Conservation (phyloP, 176 grass and related monocot genomes). For the Hordeum marinum region DNA sequence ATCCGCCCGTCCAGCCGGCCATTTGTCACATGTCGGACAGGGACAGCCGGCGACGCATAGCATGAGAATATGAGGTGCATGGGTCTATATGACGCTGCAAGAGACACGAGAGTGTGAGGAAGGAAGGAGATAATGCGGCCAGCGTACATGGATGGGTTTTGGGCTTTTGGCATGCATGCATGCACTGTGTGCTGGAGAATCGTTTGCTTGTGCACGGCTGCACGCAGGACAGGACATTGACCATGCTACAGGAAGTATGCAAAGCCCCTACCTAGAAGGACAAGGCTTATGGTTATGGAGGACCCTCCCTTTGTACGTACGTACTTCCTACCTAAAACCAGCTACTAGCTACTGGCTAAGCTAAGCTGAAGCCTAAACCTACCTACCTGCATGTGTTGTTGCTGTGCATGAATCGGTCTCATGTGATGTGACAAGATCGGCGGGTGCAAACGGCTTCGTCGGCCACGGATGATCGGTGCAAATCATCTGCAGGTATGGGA, state of each 20-base stretch:
- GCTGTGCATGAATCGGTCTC: neutral
- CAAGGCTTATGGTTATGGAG: too few species aligned
- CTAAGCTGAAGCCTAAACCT: too few species aligned
- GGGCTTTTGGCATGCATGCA: neutral
- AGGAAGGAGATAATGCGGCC: neutral
- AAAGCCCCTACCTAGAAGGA: neutral
- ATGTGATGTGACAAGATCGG: too few species aligned
- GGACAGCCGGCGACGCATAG: neutral
- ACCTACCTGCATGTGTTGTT: too few species aligned
- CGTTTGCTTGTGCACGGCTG: neutral
- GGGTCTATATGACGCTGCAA: neutral
- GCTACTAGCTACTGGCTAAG: neutral
- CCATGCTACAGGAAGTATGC: neutral
- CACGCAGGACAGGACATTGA: neutral
- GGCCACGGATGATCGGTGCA: neutral
- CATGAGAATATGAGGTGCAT: neutral
- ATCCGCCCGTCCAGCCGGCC: neutral
- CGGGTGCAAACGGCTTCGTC: too few species aligned
- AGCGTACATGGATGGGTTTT: neutral
- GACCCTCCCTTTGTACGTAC: neutral
- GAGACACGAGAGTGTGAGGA: conserved; percentile 29
- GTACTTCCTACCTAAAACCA: neutral
- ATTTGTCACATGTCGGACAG: conserved; percentile 7
- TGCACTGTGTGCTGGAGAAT: conserved; percentile 7
- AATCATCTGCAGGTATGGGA: neutral